A percentile compares a stretch with the other conserved stretches of the same genome.
These are phyloP conservation scores for Glycine latifolia DNA, from an alignment of 306 rosid species.

Conservation along the genomic window DNA sequence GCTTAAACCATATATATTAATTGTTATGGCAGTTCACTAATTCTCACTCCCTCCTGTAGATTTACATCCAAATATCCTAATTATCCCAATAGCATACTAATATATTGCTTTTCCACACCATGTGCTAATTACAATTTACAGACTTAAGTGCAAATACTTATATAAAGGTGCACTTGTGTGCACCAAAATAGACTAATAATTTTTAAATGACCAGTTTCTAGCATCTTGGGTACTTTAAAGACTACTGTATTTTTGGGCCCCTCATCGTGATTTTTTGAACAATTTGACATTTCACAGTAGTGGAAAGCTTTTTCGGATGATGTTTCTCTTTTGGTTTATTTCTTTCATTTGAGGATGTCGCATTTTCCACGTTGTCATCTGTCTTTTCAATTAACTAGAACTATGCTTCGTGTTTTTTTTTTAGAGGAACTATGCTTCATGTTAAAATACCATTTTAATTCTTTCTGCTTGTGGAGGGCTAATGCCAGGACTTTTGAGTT, in stretches of 20 bases:
- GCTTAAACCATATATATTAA: neutral
- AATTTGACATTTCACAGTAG: constrained; percentile 10
- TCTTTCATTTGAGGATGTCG: constrained; percentile 1
- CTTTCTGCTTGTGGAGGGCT: neutral
- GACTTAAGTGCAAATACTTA: constrained; percentile 12
- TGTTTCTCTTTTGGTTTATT: constrained; percentile 5
- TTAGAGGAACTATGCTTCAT: neutral
- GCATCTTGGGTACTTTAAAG: neutral
- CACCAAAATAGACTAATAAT: neutral
- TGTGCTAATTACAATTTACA: constrained; percentile 19
- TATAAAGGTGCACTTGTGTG: neutral
- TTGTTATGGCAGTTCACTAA: constrained; percentile 17
- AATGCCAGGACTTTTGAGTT: neutral
- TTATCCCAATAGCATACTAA: constrained; percentile 3
- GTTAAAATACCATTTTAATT: neutral
- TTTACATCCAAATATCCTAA: constrained; percentile 7
- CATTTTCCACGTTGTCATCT: neutral
- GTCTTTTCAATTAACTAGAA: neutral
- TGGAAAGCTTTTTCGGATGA: constrained; percentile 7
- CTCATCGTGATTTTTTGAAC: constrained; percentile 28
- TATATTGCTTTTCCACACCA: constrained; percentile 34
- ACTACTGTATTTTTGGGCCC: neutral
- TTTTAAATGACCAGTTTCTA: neutral
- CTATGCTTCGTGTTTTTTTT: neutral
- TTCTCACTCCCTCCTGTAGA: constrained; percentile 21